Conservation (phyloP, 139 green algal genomes). For the Coccomyxa sp. region DNA sequence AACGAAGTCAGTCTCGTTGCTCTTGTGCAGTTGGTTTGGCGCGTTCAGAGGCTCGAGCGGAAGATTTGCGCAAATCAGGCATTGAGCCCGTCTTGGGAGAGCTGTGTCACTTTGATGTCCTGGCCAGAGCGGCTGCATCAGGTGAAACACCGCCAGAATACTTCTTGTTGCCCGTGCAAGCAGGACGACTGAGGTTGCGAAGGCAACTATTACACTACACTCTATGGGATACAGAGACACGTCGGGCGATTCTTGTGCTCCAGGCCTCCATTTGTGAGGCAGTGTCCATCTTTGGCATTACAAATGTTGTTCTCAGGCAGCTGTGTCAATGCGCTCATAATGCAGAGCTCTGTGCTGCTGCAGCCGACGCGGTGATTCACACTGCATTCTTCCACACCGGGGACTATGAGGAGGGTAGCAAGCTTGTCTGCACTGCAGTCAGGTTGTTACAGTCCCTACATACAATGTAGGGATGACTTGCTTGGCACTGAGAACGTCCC, state of each 20-base stretch:
- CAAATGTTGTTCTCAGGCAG: background rate
- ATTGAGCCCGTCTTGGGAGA: background rate
- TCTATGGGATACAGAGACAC: background rate
- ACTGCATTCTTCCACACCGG: background rate
- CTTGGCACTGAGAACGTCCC: too few relatives aligned
- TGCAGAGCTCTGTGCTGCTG: background rate
- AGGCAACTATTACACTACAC: background rate
- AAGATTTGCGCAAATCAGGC: background rate
- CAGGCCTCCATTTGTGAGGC: background rate
- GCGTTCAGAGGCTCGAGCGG: background rate
- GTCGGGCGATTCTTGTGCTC: background rate
- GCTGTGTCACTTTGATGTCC: background rate
- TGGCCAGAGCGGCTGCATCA: background rate
- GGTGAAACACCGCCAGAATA: background rate
- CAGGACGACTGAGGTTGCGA: too few relatives aligned
- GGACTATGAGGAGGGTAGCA: background rate
- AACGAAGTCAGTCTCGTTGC: too few relatives aligned
- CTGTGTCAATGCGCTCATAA: background rate
- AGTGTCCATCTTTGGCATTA: background rate
- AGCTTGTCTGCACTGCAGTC: background rate
- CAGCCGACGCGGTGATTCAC: background rate
- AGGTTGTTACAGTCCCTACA: too few relatives aligned
- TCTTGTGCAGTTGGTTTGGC: background rate
- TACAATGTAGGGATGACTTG: too few relatives aligned
- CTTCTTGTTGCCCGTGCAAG: too few relatives aligned